A percentile compares a stretch with the other conserved stretches of the same genome.
phyloP scores from a whole-genome alignment of 306 rosid genomes.

The Pyrus betulifolia region DNA sequence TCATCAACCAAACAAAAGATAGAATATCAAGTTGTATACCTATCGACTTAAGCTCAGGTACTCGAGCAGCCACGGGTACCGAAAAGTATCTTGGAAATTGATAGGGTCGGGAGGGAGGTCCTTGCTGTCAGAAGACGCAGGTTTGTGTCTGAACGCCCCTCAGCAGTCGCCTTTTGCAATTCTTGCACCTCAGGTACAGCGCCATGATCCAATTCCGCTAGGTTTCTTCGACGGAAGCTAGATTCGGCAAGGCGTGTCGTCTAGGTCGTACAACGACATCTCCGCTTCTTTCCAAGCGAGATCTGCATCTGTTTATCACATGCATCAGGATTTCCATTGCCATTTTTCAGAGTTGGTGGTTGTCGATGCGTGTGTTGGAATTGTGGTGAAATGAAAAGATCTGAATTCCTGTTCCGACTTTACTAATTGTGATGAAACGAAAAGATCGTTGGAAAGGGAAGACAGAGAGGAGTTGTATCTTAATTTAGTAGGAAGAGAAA shows the following conservation, averaged over 20 bases:
- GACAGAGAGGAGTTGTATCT: too few species aligned
- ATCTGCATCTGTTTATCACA: conserved; percentile 58
- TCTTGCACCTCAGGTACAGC: conserved; percentile 67
- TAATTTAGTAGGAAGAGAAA: too few species aligned
- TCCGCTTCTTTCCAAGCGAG: conserved; percentile 52
- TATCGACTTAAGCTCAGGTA: conserved; percentile 67
- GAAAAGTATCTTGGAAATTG: conserved; percentile 54
- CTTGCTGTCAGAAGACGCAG: conserved; percentile 58
- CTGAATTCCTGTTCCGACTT: too few species aligned
- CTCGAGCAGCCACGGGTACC: conserved; percentile 67
- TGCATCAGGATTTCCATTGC: conserved; percentile 63
- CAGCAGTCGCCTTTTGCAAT: conserved; percentile 67
- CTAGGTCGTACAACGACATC: conserved; percentile 62
- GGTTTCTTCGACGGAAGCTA: conserved; percentile 56
- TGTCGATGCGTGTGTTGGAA: background rate
- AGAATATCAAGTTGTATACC: conserved; percentile 30
- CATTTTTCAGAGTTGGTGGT: conserved; percentile 32
- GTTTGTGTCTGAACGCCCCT: conserved; percentile 48
- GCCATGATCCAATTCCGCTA: conserved; percentile 63
- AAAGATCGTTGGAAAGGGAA: too few species aligned
- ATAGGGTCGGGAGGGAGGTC: conserved; percentile 72
- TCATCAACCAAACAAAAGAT: background rate
- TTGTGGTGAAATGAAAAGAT: too few species aligned
- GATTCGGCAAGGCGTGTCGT: conserved; percentile 39
- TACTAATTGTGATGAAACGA: too few species aligned